Conservation (phyloP, 1,139 yeast species). For the Yamadazyma friedrichii region DNA sequence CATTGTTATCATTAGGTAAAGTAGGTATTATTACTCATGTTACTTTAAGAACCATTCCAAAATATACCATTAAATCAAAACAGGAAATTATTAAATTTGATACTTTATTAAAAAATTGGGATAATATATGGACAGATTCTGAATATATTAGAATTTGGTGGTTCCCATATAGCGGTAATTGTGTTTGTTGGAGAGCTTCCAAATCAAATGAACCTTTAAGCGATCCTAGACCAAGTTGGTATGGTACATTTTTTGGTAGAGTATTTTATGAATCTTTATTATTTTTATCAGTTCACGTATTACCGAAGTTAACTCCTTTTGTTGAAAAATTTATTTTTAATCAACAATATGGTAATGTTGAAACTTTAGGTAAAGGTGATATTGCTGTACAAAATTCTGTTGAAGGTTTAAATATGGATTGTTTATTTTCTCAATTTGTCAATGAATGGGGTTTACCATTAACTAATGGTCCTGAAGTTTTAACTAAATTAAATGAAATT, state of each 20-base stretch:
- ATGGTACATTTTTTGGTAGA: conserved; percentile 78
- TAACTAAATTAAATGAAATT: conserved; percentile 59
- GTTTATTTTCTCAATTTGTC: conserved; percentile 90
- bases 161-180: conserved; percentile 88
- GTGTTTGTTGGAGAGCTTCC: conserved; percentile 88
- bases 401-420: conserved; percentile 92
- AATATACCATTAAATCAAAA: conserved; percentile 74
- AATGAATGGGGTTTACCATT: conserved; percentile 96
- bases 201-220: conserved; percentile 64
- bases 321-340: conserved; percentile 82
- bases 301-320: conserved; percentile 75
- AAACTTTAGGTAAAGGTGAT: conserved; percentile 65
- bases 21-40: conserved; percentile 87
- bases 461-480: conserved; percentile 68
- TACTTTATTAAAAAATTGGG: conserved; percentile 66
- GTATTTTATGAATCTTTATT: conserved; percentile 74
- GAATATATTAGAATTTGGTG: conserved; percentile 96
- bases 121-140: conserved; percentile 79
- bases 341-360: conserved; percentile 78
- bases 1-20: conserved; percentile 82
- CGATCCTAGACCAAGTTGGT: conserved; percentile 77
- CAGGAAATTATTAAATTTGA: conserved; percentile 83
- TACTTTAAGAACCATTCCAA: conserved; percentile 83
- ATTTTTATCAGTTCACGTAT: conserved; percentile 73
- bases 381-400: conserved; percentile 77